Conservation (phyloP, 495 filamentous ascomycete genomes). For the Glutinoglossum americanum region DNA sequence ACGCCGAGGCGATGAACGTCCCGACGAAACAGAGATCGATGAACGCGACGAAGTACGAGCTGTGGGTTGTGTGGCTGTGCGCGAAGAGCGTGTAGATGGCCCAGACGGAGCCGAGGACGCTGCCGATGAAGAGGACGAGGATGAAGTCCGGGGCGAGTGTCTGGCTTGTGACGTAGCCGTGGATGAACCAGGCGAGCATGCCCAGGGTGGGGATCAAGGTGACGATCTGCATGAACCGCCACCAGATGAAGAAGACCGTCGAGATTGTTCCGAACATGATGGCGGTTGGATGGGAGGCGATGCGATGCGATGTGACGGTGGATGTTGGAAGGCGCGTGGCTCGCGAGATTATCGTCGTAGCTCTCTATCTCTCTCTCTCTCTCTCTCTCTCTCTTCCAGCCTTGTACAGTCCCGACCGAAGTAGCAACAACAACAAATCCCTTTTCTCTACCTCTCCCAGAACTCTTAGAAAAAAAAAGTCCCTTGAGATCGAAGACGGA, state of each 20-base stretch:
- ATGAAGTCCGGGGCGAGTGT: slow-evolving; percentile 56
- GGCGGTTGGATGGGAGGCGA: not conserved
- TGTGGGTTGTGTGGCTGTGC: slow-evolving; percentile 48
- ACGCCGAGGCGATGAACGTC: slow-evolving; percentile 62
- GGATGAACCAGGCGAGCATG: slow-evolving; percentile 74
- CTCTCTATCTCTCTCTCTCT: too few species aligned
- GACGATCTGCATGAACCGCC: slow-evolving; percentile 25
- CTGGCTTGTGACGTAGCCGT: slow-evolving; percentile 48
- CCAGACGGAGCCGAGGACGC: slow-evolving; percentile 62
- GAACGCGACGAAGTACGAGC: slow-evolving; percentile 53
- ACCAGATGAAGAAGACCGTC: slow-evolving; percentile 67
- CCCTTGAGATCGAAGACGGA: too few species aligned
- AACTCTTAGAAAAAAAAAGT: too few species aligned
- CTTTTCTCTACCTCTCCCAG: too few species aligned
- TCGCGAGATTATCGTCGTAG: too few species aligned
- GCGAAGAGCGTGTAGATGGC: slow-evolving; percentile 58
- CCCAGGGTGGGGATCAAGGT: slow-evolving; percentile 67
- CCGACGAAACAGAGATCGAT: slow-evolving; percentile 67
- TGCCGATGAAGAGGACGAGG: slow-evolving; percentile 80
- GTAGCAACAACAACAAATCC: too few species aligned
- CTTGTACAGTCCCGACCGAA: too few species aligned
- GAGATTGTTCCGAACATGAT: slow-evolving; percentile 54
- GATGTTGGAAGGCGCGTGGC: too few species aligned
- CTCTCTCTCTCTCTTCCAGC: too few species aligned
- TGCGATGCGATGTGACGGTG: too few species aligned